These are phyloP conservation scores for Sphaerostilbella broomeana DNA, from an alignment of 2,329 filamentous ascomycete genomes.

Conservation along the genomic window DNA sequence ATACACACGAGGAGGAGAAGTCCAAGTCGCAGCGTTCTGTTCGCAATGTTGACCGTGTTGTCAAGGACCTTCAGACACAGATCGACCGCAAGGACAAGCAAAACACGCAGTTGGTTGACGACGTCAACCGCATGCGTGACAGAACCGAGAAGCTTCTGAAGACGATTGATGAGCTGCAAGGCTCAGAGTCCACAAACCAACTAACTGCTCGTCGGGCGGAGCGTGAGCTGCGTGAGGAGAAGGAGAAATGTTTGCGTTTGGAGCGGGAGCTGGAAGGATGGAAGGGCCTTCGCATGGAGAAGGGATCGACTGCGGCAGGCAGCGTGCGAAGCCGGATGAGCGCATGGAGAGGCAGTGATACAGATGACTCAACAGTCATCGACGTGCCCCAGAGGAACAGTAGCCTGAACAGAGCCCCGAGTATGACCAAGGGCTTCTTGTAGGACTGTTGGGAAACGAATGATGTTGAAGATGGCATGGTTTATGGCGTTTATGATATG, in stretches of 20 bases:
- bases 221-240: slow-evolving; percentile 81
- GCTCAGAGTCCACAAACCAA: slow-evolving; percentile 74
- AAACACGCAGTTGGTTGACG: slow-evolving; percentile 72
- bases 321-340: slow-evolving; percentile 32
- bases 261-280: slow-evolving; percentile 82
- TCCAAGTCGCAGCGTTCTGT: slow-evolving; percentile 78
- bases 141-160: slow-evolving; percentile 83
- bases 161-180: slow-evolving; percentile 90
- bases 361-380: slow-evolving; percentile 34
- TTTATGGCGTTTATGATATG: slow-evolving; percentile 6
- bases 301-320: slow-evolving; percentile 44
- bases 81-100: slow-evolving; percentile 91
- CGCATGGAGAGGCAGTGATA: slow-evolving; percentile 31
- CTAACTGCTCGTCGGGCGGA: slow-evolving; percentile 79
- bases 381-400: slow-evolving; percentile 60
- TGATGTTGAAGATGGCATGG: slow-evolving; percentile 4
- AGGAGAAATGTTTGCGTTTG: slow-evolving; percentile 71
- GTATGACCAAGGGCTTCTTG: slow-evolving; percentile 73
- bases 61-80: slow-evolving; percentile 87
- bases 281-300: slow-evolving; percentile 69
- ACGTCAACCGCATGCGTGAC: slow-evolving; percentile 78
- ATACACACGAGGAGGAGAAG: slow-evolving; percentile 72
- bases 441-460: slow-evolving; percentile 27
- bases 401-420: slow-evolving; percentile 56
- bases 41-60: slow-evolving; percentile 86